Conservation (phyloP, 2,329 filamentous ascomycete genomes). For the Trichoderma asperellum region DNA sequence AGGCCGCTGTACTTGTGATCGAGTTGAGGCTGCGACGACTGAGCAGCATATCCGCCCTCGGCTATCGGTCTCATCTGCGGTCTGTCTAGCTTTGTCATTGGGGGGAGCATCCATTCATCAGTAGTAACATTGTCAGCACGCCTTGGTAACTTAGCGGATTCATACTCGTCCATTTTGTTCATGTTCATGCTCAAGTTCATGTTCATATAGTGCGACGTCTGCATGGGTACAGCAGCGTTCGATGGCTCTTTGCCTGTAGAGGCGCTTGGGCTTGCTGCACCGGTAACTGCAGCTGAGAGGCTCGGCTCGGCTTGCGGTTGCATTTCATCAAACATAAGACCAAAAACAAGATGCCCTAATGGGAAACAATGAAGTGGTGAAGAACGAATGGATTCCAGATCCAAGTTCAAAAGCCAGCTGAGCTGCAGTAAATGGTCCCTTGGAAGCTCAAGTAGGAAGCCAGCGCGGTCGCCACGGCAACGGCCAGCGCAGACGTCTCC, state of each 20-base stretch:
- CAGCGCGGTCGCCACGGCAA: slow-evolving; percentile 41
- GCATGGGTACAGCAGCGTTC: slow-evolving; percentile 56
- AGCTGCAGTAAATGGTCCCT: slow-evolving; percentile 34
- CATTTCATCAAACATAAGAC: slow-evolving; percentile 60
- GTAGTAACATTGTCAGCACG: slow-evolving; percentile 42
- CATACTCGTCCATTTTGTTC: slow-evolving; percentile 36
- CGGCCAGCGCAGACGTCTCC: slow-evolving; percentile 29
- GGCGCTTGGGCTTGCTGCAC: slow-evolving; percentile 57
- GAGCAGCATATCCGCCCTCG: slow-evolving; percentile 46
- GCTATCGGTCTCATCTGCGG: slow-evolving; percentile 46
- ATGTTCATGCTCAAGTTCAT: slow-evolving; percentile 49
- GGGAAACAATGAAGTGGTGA: slow-evolving; percentile 25
- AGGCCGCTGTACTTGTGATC: slow-evolving; percentile 27
- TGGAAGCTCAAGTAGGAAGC: slow-evolving; percentile 38
- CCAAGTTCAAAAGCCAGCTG: slow-evolving; percentile 35
- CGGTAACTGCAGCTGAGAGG: slow-evolving; percentile 53
- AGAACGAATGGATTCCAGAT: slow-evolving; percentile 33
- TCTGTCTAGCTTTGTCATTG: slow-evolving; percentile 55
- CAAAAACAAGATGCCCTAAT: slow-evolving; percentile 23
- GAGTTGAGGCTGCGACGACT: slow-evolving; percentile 36
- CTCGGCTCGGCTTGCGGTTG: slow-evolving; percentile 58
- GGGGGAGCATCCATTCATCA: slow-evolving; percentile 42
- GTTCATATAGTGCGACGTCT: slow-evolving; percentile 60
- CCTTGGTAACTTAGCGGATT: slow-evolving; percentile 48
- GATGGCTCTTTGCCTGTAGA: slow-evolving; percentile 53